Base-by-base conservation (phyloP, 257 asterid genomes). In the Verbascum thapsus region DNA sequence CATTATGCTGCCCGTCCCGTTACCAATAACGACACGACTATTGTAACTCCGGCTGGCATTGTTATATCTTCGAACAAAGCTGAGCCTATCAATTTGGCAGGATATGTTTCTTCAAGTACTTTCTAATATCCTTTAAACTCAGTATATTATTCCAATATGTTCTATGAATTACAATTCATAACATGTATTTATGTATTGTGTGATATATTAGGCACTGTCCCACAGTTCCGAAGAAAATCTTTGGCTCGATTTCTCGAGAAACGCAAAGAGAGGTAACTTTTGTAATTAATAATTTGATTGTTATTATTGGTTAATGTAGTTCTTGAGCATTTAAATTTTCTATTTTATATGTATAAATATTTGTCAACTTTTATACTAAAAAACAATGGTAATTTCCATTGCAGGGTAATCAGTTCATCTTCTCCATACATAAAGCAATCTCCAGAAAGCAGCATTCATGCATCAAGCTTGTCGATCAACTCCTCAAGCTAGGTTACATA, bases 191-290 rank as follows among this genome's bases (percentile, higher is more conserved):
- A 35, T 34, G n/a, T 51, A 10, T 42, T 53, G 9, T 61, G 1
- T 13, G 58, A 3, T 54, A 10, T 64, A 5, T 60, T 72, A 85
- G 88, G 73, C 60, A 47, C 87, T 10, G 95, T 88, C 59, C 98
- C 98, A 13, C 96, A 91, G 74, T 85, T 85, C 56, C 86, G 96
- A 15, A 78, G 79, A 67, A 94, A 94, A 71, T 91, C 98, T 39
- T 68, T 91, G 83, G 91, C 88, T 68, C 88, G 95, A 42, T 91
- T 91, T 61, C 69, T 91, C 60, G 98, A 91, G 88, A 91, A 83
- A 82, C 95, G 98, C 67, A 86, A 86, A 73, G 98, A 86, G 53
- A 88, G 96, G 98, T 91, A 81, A 68, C 76, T 52, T 32, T 52
- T 32, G 62, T n/a, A n/a, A n/a, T n/a, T n/a, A n/a, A n/a, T n/a